Evolutionary conservation across 345 rosid genomes (phyloP).

Genomic region (Salix udensis): DNA sequence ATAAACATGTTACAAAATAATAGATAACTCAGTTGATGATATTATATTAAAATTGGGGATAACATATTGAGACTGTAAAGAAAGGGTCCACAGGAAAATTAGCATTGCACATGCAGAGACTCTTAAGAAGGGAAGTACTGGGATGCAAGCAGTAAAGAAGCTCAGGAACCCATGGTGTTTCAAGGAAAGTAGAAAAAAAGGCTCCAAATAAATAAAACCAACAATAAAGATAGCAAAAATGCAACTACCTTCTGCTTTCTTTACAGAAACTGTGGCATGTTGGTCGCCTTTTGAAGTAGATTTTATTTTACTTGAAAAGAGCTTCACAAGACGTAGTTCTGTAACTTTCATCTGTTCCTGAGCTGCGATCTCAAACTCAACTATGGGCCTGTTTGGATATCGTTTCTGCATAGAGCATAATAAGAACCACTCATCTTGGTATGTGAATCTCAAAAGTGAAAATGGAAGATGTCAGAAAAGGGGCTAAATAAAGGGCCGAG

Average conservation of each 20-base stretch:
- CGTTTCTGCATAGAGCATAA: slow-evolving; percentile 48
- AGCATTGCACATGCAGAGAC: too few relatives aligned
- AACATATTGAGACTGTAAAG: too few relatives aligned
- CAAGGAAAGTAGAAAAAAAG: neutral
- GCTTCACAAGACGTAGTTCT: slow-evolving; percentile 77
- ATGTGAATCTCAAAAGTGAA: too few relatives aligned
- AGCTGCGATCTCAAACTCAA: slow-evolving; percentile 84
- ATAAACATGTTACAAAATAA: too few relatives aligned
- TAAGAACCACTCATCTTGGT: neutral
- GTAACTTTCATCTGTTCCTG: slow-evolving; percentile 85
- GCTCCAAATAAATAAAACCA: too few relatives aligned
- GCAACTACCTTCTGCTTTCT: slow-evolving; percentile 56
- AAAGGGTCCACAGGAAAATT: too few relatives aligned
- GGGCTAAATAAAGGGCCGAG: too few relatives aligned
- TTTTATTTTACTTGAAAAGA: slow-evolving; percentile 44
- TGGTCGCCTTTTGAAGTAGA: slow-evolving; percentile 25
- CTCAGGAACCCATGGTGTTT: neutral
- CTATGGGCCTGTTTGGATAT: slow-evolving; percentile 65
- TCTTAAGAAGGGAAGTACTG: too few relatives aligned
- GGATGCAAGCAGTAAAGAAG: too few relatives aligned
- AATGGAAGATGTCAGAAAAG: too few relatives aligned
- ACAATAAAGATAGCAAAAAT: neutral
- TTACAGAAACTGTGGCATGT: slow-evolving; percentile 19
- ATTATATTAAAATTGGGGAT: too few relatives aligned
- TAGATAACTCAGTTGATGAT: too few relatives aligned